phyloP scores from a whole-genome alignment of 2,329 filamentous ascomycete species.

The Stylonectria norvegica region DNA sequence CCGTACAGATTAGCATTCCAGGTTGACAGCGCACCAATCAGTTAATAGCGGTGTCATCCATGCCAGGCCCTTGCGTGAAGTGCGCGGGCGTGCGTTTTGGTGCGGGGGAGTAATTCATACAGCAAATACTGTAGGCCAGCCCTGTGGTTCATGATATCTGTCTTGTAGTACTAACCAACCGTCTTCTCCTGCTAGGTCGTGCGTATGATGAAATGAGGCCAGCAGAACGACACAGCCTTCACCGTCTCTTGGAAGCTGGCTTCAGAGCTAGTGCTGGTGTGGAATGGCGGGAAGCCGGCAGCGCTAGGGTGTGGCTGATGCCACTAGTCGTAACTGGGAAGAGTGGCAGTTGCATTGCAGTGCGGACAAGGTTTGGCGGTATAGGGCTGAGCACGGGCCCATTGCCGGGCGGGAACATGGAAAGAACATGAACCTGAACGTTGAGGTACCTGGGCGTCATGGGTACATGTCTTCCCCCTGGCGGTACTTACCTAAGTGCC shows the following conservation, averaged over 20 bases:
- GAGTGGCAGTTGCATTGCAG: conserved; percentile 23
- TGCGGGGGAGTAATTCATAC: too few relatives aligned
- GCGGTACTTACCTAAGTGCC: conserved; percentile 3
- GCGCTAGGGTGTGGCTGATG: conserved; percentile 27
- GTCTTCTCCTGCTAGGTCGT: too few relatives aligned
- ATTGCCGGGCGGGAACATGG: not conserved
- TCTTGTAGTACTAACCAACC: too few relatives aligned
- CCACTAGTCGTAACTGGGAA: conserved; percentile 21
- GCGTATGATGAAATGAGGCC: too few relatives aligned
- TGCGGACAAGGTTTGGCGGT: conserved; percentile 14
- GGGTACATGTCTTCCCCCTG: conserved; percentile 10
- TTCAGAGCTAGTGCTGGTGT: conserved; percentile 13
- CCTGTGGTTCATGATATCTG: too few relatives aligned
- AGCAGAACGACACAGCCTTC: conserved; percentile 14
- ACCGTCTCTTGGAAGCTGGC: conserved; percentile 16
- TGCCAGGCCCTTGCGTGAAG: too few relatives aligned
- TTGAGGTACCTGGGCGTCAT: conserved; percentile 6
- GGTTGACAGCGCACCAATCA: too few relatives aligned
- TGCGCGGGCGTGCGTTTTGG: too few relatives aligned
- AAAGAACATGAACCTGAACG: too few relatives aligned
- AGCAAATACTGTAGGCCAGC: too few relatives aligned
- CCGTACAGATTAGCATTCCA: too few relatives aligned
- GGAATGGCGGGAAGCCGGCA: conserved; percentile 25
- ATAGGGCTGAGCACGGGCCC: conserved; percentile 29
- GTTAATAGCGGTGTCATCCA: too few relatives aligned